Evolutionary conservation across 2,329 filamentous ascomycete species (phyloP).

Genomic region (Thelonectria blattea): DNA sequence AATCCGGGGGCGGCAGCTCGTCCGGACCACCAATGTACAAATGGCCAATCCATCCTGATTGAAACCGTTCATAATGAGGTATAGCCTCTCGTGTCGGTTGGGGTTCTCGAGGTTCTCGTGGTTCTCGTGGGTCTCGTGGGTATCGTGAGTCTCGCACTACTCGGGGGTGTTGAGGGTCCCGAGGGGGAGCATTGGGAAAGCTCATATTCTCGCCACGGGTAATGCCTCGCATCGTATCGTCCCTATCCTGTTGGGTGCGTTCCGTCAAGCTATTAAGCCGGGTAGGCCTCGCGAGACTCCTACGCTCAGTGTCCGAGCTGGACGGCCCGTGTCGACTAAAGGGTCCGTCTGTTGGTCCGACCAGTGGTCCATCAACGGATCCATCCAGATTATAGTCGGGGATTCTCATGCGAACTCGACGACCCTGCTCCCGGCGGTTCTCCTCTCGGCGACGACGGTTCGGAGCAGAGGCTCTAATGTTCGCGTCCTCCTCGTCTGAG

Average conservation of each 20-base stretch:
- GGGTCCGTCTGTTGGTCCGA: constrained; percentile 7
- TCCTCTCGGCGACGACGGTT: constrained; percentile 27
- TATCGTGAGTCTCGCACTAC: not conserved
- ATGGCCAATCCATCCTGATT: constrained; percentile 36
- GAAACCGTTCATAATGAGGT: too few relatives aligned
- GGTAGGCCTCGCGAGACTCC: constrained; percentile 17
- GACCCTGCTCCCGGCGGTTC: constrained; percentile 23
- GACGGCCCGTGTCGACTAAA: constrained; percentile 17
- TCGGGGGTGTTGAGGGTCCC: not conserved
- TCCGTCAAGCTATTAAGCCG: constrained; percentile 17
- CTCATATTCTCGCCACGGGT: not conserved
- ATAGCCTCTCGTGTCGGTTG: too few relatives aligned
- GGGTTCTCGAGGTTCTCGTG: not conserved
- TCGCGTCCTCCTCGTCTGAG: constrained; percentile 61
- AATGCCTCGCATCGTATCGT: not conserved
- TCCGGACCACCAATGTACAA: constrained; percentile 38
- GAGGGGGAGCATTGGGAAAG: not conserved
- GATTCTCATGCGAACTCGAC: constrained; percentile 28
- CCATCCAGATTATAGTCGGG: constrained; percentile 27
- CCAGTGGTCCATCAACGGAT: constrained; percentile 13
- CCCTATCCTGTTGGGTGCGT: not conserved
- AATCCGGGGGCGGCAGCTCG: constrained; percentile 32
- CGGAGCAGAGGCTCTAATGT: constrained; percentile 43
- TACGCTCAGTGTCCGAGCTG: constrained; percentile 10
- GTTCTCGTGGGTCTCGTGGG: too few relatives aligned